Evolutionary conservation across 371 early-diverging fungal species (phyloP).

Genomic region (Parasitella parasitica): DNA sequence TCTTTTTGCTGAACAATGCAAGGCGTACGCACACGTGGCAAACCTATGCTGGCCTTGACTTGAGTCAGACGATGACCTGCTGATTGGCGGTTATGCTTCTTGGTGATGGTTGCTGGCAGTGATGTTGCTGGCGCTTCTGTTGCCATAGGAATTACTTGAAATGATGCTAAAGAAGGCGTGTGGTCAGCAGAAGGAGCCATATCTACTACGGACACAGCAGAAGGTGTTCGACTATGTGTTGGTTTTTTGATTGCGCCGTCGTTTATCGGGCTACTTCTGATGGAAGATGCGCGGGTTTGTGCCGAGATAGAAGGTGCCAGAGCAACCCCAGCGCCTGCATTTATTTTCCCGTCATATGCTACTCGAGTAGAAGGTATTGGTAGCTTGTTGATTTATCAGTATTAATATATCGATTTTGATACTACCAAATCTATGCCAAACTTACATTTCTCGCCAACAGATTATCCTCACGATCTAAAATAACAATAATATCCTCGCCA

Average conservation of each 20-base stretch:
- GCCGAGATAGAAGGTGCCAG: conserved; percentile 18
- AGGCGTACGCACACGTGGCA: conserved; percentile 33
- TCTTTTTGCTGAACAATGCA: conserved; percentile 25
- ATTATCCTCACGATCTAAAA: conserved; percentile 31
- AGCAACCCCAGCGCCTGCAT: conserved; percentile 1
- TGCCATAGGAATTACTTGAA: conserved; percentile 10
- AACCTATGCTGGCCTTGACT: conserved; percentile 21
- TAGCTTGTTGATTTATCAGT: conserved; percentile 7
- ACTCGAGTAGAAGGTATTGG: conserved; percentile 25
- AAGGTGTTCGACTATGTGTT: conserved; percentile 4
- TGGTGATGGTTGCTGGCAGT: neutral
- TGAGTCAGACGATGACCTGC: conserved; percentile 25
- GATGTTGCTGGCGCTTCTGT: neutral
- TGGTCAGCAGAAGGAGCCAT: neutral
- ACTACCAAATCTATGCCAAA: neutral
- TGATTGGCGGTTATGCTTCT: conserved; percentile 24
- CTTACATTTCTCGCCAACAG: conserved; percentile 31
- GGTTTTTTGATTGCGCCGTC: neutral
- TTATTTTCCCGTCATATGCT: conserved; percentile 10
- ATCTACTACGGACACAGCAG: neutral
- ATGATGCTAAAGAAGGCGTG: neutral
- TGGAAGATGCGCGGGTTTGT: conserved; percentile 5
- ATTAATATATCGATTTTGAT: neutral
- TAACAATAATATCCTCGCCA: conserved; percentile 28
- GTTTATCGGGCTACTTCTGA: conserved; percentile 1